phyloP scores from a whole-genome alignment of 345 rosid genomes.

The Fremontodendron californicum region DNA sequence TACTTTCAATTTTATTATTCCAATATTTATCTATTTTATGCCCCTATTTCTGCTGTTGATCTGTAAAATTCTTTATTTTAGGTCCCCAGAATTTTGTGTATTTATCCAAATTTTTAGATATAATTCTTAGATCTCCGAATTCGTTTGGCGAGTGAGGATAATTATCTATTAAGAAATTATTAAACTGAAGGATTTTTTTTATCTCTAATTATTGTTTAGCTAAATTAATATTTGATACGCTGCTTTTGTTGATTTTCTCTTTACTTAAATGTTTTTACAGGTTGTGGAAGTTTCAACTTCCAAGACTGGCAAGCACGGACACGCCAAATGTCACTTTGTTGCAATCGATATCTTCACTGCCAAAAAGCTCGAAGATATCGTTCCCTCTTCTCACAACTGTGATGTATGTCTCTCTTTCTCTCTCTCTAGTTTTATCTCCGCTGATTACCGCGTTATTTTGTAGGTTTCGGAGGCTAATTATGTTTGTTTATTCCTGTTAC shows the following conservation, averaged over 20 bases:
- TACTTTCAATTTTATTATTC: neutral
- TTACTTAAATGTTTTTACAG: neutral
- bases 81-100: neutral
- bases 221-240: neutral
- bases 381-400: constrained; percentile 73
- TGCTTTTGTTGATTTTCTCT: neutral
- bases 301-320: constrained; percentile 81
- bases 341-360: constrained; percentile 64
- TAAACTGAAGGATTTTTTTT: neutral
- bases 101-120: too few species aligned
- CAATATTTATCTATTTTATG: neutral
- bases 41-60: neutral
- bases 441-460: neutral
- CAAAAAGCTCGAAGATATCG: constrained; percentile 71
- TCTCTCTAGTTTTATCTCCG: too few species aligned
- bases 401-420: constrained; percentile 34
- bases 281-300: constrained; percentile 46
- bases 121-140: constrained; percentile 25
- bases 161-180: neutral
- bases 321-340: constrained; percentile 80
- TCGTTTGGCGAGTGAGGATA: neutral
- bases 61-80: neutral
- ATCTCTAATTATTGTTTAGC: neutral
- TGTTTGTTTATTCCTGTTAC: neutral
- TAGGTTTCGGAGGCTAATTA: neutral